Percentiles rank a stretch among this genome's conserved stretches.
Conservation (phyloP, 371 early-diverging fungal genomes). For the Mucor mucedo region DNA sequence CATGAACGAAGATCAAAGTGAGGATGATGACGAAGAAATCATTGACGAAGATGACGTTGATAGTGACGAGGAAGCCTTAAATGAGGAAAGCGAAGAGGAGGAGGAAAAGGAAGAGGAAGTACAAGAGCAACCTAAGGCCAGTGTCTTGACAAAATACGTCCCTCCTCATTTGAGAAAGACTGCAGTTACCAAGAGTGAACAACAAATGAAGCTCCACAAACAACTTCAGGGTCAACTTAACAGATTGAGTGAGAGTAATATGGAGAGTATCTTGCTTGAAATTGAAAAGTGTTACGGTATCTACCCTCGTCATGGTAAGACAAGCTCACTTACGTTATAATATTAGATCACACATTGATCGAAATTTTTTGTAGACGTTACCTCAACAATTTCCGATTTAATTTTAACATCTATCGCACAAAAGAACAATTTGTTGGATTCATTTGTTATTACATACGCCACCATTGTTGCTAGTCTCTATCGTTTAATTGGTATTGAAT, state of each 20-base stretch:
- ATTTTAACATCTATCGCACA: slow-evolving; percentile 79
- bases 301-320: slow-evolving; percentile 80
- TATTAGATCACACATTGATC: background rate
- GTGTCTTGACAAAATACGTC: slow-evolving; percentile 63
- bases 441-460: slow-evolving; percentile 88
- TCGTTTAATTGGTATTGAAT: slow-evolving; percentile 85
- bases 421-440: slow-evolving; percentile 84
- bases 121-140: slow-evolving; percentile 4
- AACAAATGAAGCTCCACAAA: slow-evolving; percentile 72
- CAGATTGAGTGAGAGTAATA: slow-evolving; percentile 88
- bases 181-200: slow-evolving; percentile 60
- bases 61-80: slow-evolving; percentile 22
- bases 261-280: slow-evolving; percentile 82
- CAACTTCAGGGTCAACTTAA: slow-evolving; percentile 89
- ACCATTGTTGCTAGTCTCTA: slow-evolving; percentile 83
- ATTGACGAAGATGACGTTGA: slow-evolving; percentile 13
- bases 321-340: background rate
- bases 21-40: slow-evolving; percentile 13
- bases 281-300: slow-evolving; percentile 81
- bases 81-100: slow-evolving; percentile 23
- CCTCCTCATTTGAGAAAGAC: slow-evolving; percentile 89
- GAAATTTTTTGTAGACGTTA: slow-evolving; percentile 66
- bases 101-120: slow-evolving; percentile 13
- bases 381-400: slow-evolving; percentile 79
- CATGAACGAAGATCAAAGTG: slow-evolving; percentile 1